Conservation (phyloP, 176 grass and related monocot genomes). For the Miscanthus lutarioriparius region DNA sequence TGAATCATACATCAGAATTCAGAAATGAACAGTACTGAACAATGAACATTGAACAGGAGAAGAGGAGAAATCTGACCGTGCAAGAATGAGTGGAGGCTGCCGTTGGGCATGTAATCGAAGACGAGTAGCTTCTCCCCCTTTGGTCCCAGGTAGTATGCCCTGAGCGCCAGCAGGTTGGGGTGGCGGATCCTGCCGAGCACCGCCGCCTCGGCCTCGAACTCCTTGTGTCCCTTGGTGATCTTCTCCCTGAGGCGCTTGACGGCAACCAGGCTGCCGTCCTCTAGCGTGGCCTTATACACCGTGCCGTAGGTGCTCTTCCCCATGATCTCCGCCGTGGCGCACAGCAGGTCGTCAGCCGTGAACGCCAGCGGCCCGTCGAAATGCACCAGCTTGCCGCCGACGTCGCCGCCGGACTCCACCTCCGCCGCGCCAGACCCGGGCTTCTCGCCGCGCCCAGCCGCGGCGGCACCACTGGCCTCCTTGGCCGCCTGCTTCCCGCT, state of each 20-base stretch:
- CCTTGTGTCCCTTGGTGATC: conserved; percentile 73
- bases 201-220: conserved; percentile 64
- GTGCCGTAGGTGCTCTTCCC: conserved; percentile 80
- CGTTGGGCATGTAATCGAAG: conserved; percentile 72
- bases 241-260: conserved; percentile 78
- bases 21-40: not conserved
- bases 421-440: conserved; percentile 15
- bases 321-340: conserved; percentile 67
- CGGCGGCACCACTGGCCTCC: not conserved
- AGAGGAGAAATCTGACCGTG: conserved; percentile 42
- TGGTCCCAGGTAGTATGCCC: conserved; percentile 63
- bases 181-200: conserved; percentile 57
- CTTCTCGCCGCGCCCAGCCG: conserved; percentile 46
- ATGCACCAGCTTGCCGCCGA: conserved; percentile 72
- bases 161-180: conserved; percentile 50
- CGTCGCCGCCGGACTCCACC: conserved; percentile 57
- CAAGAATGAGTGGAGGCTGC: conserved; percentile 54
- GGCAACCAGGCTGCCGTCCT: conserved; percentile 66
- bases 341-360: conserved; percentile 76
- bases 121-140: conserved; percentile 85
- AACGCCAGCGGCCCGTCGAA: conserved; percentile 70
- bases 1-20: not conserved
- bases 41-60: not conserved
- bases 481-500: conserved; percentile 25
- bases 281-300: conserved; percentile 70